phyloP scores from a whole-genome alignment of 495 filamentous ascomycete genomes.

The Penicillium dipodomyicola region DNA sequence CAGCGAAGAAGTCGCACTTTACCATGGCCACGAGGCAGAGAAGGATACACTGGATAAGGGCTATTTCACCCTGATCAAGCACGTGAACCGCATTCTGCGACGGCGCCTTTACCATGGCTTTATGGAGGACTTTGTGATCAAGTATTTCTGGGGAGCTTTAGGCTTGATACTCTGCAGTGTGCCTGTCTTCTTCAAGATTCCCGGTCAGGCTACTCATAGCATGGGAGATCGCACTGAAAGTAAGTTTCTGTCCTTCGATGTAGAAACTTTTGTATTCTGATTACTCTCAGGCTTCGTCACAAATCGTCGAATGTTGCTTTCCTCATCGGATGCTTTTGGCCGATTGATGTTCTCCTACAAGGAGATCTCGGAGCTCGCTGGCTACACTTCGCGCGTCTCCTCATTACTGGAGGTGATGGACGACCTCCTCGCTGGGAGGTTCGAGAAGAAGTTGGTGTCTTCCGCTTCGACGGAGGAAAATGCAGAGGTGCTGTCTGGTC shows the following conservation, averaged over 20 bases:
- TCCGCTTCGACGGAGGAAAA: slow-evolving; percentile 77
- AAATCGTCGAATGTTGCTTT: slow-evolving; percentile 85
- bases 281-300: slow-evolving; percentile 71
- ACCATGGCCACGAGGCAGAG: slow-evolving; percentile 90
- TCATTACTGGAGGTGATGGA: slow-evolving; percentile 90
- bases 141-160: slow-evolving; percentile 97
- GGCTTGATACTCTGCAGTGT: slow-evolving; percentile 93
- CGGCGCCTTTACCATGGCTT: slow-evolving; percentile 90
- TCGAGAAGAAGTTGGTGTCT: slow-evolving; percentile 94
- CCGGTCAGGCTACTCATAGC: slow-evolving; percentile 65
- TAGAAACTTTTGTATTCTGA: slow-evolving; percentile 6
- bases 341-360: slow-evolving; percentile 98
- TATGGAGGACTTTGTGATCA: slow-evolving; percentile 99
- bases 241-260: slow-evolving; percentile 32
- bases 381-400: slow-evolving; percentile 88
- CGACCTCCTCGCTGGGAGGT: slow-evolving; percentile 81
- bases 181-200: slow-evolving; percentile 92
- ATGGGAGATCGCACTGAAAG: slow-evolving; percentile 92
- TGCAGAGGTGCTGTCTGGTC: slow-evolving; percentile 71
- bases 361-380: slow-evolving; percentile 92
- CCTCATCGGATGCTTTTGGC: slow-evolving; percentile 92
- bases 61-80: slow-evolving; percentile 98
- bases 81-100: slow-evolving; percentile 92
- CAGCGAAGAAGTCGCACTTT: slow-evolving; percentile 90
- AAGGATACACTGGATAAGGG: slow-evolving; percentile 97